phyloP scores from a whole-genome alignment of 2,329 filamentous ascomycete genomes.

The Talaromyces sp. region DNA sequence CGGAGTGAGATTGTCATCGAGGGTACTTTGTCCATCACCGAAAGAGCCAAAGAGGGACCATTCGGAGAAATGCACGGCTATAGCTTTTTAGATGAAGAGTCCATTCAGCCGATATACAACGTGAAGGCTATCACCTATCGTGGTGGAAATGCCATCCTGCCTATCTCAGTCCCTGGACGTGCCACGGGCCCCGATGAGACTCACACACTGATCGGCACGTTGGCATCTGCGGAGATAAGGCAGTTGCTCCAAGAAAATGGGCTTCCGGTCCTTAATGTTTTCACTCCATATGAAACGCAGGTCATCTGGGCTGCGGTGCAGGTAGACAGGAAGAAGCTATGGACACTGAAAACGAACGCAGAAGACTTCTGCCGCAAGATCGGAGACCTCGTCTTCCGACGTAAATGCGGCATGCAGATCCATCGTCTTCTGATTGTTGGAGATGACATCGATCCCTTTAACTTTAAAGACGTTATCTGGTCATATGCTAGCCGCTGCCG shows the following conservation, averaged over 20 bases:
- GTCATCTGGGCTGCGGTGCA: slow-evolving; percentile 53
- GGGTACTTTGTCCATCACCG: slow-evolving; percentile 46
- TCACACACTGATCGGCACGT: slow-evolving; percentile 42
- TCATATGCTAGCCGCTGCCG: slow-evolving; percentile 50
- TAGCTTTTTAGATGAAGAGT: slow-evolving; percentile 43
- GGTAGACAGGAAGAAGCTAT: slow-evolving; percentile 56
- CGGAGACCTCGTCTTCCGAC: slow-evolving; percentile 42
- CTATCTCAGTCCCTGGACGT: slow-evolving; percentile 44
- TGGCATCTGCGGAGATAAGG: slow-evolving; percentile 46
- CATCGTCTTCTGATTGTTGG: slow-evolving; percentile 37
- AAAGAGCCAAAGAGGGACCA: slow-evolving; percentile 47
- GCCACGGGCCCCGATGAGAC: slow-evolving; percentile 44
- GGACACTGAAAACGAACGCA: slow-evolving; percentile 51
- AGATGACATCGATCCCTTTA: slow-evolving; percentile 50
- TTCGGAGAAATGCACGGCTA: slow-evolving; percentile 51
- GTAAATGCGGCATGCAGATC: slow-evolving; percentile 45
- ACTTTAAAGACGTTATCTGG: slow-evolving; percentile 49
- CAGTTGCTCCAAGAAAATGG: slow-evolving; percentile 34
- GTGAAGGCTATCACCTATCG: slow-evolving; percentile 51
- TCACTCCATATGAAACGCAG: slow-evolving; percentile 46
- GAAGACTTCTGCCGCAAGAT: slow-evolving; percentile 40
- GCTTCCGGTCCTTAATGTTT: slow-evolving; percentile 46
- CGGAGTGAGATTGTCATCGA: slow-evolving; percentile 53
- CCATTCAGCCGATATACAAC: slow-evolving; percentile 40
- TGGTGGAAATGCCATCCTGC: slow-evolving; percentile 45